A percentile compares a stretch with the other conserved stretches of the same genome.
Evolutionary conservation across 768 basidiomycete species (phyloP).

Genomic region (Serendipita indica): DNA sequence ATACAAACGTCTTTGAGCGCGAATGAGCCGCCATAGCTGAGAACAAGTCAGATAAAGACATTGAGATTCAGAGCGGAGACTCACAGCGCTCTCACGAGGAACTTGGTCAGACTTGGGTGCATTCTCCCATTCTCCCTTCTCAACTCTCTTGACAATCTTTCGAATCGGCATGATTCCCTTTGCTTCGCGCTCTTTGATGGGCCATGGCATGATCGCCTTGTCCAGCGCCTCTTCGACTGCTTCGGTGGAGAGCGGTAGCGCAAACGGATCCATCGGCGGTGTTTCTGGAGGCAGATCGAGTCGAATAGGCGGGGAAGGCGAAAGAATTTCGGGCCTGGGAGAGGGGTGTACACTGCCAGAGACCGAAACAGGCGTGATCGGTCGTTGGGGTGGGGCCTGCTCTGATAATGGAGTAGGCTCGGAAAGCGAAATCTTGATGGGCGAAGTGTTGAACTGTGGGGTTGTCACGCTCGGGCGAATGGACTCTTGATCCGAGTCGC

Average conservation of each 20-base stretch:
- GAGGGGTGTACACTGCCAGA: not conserved
- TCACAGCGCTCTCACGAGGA: not conserved
- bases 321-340: not conserved
- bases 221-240: constrained; percentile 1
- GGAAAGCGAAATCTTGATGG: too few species aligned
- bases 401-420: too few species aligned
- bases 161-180: not conserved
- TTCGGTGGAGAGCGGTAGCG: not conserved
- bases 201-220: constrained; percentile 1
- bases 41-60: not conserved
- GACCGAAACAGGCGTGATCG: not conserved
- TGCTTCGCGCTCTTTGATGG: not conserved
- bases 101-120: not conserved
- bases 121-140: not conserved
- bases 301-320: not conserved
- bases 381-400: too few species aligned
- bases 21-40: constrained; percentile 3
- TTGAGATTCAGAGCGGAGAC: not conserved
- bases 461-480: too few species aligned
- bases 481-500: not conserved
- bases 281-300: not conserved
- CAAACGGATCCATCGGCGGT: not conserved
- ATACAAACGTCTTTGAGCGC: not conserved
- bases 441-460: too few species aligned
- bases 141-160: constrained; percentile 6